These are phyloP conservation scores for Gonapodya sp. DNA, from an alignment of 192 early-diverging fungal species.

Conservation along the genomic window DNA sequence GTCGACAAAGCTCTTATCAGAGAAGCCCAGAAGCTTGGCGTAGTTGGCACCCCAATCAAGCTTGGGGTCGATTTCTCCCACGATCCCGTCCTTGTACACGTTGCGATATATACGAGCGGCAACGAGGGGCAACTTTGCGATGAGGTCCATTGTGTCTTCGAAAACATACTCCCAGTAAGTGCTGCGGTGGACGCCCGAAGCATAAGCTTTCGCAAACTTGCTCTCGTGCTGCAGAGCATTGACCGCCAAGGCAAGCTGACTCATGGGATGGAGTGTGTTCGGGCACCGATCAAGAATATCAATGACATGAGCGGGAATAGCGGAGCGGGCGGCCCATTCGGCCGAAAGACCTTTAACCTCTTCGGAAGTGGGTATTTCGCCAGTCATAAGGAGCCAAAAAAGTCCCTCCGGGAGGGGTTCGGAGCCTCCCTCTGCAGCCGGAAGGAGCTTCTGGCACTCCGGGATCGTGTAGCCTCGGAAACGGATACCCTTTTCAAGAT, in stretches of 20 bases:
- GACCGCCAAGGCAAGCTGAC: slow-evolving; percentile 93
- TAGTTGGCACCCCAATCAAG: slow-evolving; percentile 95
- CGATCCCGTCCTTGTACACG: slow-evolving; percentile 94
- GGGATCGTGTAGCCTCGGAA: slow-evolving; percentile 95
- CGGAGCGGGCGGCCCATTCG: slow-evolving; percentile 92
- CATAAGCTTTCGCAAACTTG: slow-evolving; percentile 94
- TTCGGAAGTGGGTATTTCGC: slow-evolving; percentile 87
- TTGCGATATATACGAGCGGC: slow-evolving; percentile 99
- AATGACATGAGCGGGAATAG: slow-evolving; percentile 87
- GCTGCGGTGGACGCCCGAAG: slow-evolving; percentile 78
- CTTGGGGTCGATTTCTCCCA: slow-evolving; percentile 71
- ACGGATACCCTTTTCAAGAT: slow-evolving; percentile 66
- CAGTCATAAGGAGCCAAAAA: slow-evolving; percentile 97
- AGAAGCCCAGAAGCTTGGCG: slow-evolving; percentile 84
- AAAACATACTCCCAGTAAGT: slow-evolving; percentile 95
- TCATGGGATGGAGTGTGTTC: slow-evolving; percentile 98
- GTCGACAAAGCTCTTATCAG: slow-evolving; percentile 81
- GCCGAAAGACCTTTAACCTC: slow-evolving; percentile 84
- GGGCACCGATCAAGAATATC: slow-evolving; percentile 98
- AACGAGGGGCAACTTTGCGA: slow-evolving; percentile 94
- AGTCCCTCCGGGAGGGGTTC: slow-evolving; percentile 98
- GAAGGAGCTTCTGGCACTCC: slow-evolving; percentile 88
- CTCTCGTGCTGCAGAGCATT: slow-evolving; percentile 96
- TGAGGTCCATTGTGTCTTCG: slow-evolving; percentile 97
- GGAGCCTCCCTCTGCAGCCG: slow-evolving; percentile 70